Evolutionary conservation across 1,284 basidiomycete genomes (phyloP).

Genomic region (Cerrena zonata): DNA sequence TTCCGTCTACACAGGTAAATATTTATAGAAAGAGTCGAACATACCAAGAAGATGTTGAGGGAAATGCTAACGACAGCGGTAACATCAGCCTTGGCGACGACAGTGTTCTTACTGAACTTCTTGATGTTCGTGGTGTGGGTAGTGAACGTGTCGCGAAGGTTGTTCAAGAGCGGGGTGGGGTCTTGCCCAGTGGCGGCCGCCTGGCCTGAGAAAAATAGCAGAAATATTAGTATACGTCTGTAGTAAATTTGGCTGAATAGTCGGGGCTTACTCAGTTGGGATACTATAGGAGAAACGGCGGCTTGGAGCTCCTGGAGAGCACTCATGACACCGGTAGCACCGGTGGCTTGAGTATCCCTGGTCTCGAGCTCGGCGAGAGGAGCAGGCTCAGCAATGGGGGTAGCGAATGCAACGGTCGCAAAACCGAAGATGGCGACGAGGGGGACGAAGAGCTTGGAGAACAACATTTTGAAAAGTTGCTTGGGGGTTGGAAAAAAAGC

Average conservation of each 20-base stretch:
- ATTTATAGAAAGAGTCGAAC: too few species aligned
- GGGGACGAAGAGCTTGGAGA: conserved; percentile 6
- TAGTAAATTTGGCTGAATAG: neutral
- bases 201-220: neutral
- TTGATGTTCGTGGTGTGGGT: neutral
- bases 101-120: neutral
- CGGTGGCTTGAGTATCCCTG: conserved; percentile 1
- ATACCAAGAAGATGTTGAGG: conserved; percentile 6
- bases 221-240: neutral
- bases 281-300: neutral
- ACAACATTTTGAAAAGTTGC: conserved; percentile 3
- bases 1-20: too few species aligned
- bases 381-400: neutral
- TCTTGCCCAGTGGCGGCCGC: conserved; percentile 1
- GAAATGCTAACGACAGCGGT: conserved; percentile 3
- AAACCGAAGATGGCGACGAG: conserved; percentile 5
- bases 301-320: neutral
- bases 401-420: conserved; percentile 2
- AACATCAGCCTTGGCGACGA: neutral
- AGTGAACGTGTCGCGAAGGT: neutral
- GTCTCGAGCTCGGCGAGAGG: conserved; percentile 1
- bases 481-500: neutral
- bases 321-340: neutral
- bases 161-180: neutral
- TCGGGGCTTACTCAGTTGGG: neutral